A percentile compares a stretch with the other conserved stretches of the same genome.
These are phyloP conservation scores for Colletotrichum agaves DNA, from an alignment of 2,329 filamentous ascomycete species.

Conservation along the genomic window DNA sequence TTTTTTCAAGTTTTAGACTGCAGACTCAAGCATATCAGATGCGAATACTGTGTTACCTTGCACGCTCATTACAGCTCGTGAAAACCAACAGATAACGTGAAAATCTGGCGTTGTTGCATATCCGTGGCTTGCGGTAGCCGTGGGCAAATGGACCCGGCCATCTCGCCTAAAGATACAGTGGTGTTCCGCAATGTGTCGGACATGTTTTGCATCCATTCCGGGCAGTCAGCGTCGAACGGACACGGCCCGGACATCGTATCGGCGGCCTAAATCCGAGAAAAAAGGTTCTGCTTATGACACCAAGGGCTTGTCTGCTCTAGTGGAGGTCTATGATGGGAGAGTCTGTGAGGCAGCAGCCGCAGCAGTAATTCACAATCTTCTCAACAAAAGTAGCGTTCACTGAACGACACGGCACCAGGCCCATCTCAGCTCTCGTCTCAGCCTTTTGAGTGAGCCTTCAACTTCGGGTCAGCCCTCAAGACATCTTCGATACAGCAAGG, in stretches of 20 bases:
- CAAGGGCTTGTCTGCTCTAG: not conserved
- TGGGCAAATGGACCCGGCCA: not conserved
- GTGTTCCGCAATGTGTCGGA: not conserved
- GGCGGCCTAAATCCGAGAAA: not conserved
- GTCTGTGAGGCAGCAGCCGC: too few relatives aligned
- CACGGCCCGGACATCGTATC: not conserved
- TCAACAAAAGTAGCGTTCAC: conserved; percentile 25
- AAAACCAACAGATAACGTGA: too few relatives aligned
- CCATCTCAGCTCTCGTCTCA: not conserved
- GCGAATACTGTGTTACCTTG: too few relatives aligned
- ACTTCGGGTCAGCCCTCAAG: not conserved
- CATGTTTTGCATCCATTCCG: not conserved
- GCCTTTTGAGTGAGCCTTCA: not conserved
- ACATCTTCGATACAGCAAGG: not conserved
- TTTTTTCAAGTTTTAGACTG: too few relatives aligned
- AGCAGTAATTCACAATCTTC: not conserved
- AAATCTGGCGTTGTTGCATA: too few relatives aligned
- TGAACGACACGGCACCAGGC: conserved; percentile 6
- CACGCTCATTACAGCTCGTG: too few relatives aligned
- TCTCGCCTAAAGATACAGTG: not conserved
- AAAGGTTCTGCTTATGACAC: not conserved
- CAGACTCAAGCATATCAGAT: too few relatives aligned
- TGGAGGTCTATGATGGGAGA: not conserved
- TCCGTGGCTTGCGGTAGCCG: too few relatives aligned
- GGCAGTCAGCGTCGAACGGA: conserved; percentile 2